These are phyloP conservation scores for Hydnum rufescens DNA, from an alignment of 768 basidiomycete species.

Conservation along the genomic window DNA sequence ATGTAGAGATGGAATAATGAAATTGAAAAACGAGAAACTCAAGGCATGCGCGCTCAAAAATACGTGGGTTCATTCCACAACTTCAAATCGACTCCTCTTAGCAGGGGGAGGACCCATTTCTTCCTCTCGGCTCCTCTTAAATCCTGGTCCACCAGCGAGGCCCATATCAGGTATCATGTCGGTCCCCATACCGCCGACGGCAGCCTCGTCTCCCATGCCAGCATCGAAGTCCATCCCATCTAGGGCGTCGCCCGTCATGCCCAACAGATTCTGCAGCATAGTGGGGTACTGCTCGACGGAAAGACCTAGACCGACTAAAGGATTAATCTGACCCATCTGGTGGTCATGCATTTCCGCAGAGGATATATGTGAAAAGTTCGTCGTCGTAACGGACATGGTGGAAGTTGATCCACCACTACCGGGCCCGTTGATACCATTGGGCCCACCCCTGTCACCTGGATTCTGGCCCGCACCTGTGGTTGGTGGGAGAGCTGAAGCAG, in stretches of 20 bases:
- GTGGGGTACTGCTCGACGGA: slow-evolving; percentile 72
- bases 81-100: slow-evolving; percentile 42
- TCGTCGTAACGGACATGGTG: slow-evolving; percentile 2
- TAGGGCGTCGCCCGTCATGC: slow-evolving; percentile 40
- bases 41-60: slow-evolving; percentile 1
- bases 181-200: slow-evolving; percentile 10
- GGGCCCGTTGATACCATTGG: slow-evolving; percentile 12
- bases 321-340: slow-evolving; percentile 30
- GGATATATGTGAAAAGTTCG: not conserved
- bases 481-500: not conserved
- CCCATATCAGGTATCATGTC: slow-evolving; percentile 13
- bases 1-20: too few relatives aligned
- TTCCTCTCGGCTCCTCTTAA: slow-evolving; percentile 23
- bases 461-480: not conserved
- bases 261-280: slow-evolving; percentile 47
- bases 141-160: slow-evolving; percentile 9
- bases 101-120: slow-evolving; percentile 25
- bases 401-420: slow-evolving; percentile 2
- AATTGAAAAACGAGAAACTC: too few relatives aligned
- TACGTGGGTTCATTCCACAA: slow-evolving; percentile 28
- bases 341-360: not conserved
- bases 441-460: slow-evolving; percentile 1
- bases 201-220: slow-evolving; percentile 3
- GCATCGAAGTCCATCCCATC: slow-evolving; percentile 20
- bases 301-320: slow-evolving; percentile 71